Percentiles rank a stretch among this genome's conserved stretches.
Conservation (phyloP, 78 protist genomes). For the Dictyostelium firmibasis region DNA sequence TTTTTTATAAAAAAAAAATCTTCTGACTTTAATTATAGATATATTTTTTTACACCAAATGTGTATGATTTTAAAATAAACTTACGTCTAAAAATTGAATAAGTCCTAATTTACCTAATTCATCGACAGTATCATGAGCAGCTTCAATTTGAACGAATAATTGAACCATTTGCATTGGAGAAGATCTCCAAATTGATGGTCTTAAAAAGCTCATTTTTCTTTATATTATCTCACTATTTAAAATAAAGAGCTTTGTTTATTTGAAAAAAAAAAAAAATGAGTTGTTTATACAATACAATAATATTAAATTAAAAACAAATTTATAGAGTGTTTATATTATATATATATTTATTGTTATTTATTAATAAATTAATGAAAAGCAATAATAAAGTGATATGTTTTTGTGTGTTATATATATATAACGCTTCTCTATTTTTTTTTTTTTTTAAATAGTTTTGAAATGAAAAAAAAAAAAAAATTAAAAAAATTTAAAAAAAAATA, state of each 20-base stretch:
- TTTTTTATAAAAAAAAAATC: too few relatives aligned
- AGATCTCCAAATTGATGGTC: conserved; percentile 79
- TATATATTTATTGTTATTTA: background rate
- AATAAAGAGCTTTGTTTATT: background rate
- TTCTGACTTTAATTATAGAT: too few relatives aligned
- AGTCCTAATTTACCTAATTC: conserved; percentile 88
- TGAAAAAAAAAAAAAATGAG: background rate
- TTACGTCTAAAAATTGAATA: conserved; percentile 87
- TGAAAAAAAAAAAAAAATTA: too few relatives aligned
- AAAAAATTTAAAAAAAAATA: too few relatives aligned
- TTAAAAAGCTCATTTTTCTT: background rate
- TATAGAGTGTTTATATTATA: background rate
- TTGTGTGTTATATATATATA: background rate
- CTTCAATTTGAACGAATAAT: conserved; percentile 90
- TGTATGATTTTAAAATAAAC: background rate
- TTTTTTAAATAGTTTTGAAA: background rate
- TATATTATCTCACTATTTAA: background rate
- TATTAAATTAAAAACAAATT: background rate
- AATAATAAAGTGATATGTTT: background rate
- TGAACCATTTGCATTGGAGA: conserved; percentile 89
- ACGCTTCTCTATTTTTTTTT: background rate
- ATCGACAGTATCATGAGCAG: conserved; percentile 89
- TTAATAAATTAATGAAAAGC: background rate
- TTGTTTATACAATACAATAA: background rate
- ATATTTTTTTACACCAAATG: too few relatives aligned